A percentile compares a stretch with the other conserved stretches of the same genome.
These are phyloP conservation scores for Penicillium egyptiacum DNA, from an alignment of 495 filamentous ascomycete genomes.

Conservation along the genomic window DNA sequence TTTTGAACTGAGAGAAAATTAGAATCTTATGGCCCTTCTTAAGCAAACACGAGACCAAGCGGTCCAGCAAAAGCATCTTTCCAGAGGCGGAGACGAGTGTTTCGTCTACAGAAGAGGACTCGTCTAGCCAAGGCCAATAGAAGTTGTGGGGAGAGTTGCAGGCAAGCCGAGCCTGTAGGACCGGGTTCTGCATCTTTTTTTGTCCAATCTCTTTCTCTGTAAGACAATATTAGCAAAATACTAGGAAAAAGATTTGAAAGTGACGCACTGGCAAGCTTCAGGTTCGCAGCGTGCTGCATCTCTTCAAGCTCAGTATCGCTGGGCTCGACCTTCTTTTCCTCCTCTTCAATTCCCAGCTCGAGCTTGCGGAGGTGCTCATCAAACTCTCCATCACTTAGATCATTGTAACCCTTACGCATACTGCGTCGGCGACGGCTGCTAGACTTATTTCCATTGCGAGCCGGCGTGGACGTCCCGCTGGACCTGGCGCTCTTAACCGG, in stretches of 20 bases:
- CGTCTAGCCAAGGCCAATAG: constrained; percentile 80
- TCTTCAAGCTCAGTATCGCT: constrained; percentile 59
- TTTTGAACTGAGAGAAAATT: constrained; percentile 96
- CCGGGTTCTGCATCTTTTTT: constrained; percentile 93
- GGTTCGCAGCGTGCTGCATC: constrained; percentile 64
- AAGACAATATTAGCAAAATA: constrained; percentile 14
- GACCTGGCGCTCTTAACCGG: constrained; percentile 71
- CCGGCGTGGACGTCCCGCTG: constrained; percentile 69
- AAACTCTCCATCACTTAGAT: constrained; percentile 74
- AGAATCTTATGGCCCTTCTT: constrained; percentile 80
- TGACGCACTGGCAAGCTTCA: constrained; percentile 73
- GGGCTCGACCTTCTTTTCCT: constrained; percentile 55
- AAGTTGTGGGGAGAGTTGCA: constrained; percentile 97
- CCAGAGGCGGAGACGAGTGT: constrained; percentile 80
- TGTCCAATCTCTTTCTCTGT: constrained; percentile 74
- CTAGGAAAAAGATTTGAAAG: not conserved
- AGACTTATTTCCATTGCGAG: constrained; percentile 45
- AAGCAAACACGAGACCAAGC: constrained; percentile 76
- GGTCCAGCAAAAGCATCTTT: constrained; percentile 93
- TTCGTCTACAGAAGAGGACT: constrained; percentile 60
- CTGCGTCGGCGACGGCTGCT: constrained; percentile 45
- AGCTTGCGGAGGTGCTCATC: constrained; percentile 66
- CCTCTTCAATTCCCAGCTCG: constrained; percentile 51
- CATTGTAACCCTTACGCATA: constrained; percentile 63
- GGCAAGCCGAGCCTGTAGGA: constrained; percentile 88